A percentile compares a stretch with the other conserved stretches of the same genome.
Conservation (phyloP, 805 yeast genomes). For the Hanseniaspora osmophila region DNA sequence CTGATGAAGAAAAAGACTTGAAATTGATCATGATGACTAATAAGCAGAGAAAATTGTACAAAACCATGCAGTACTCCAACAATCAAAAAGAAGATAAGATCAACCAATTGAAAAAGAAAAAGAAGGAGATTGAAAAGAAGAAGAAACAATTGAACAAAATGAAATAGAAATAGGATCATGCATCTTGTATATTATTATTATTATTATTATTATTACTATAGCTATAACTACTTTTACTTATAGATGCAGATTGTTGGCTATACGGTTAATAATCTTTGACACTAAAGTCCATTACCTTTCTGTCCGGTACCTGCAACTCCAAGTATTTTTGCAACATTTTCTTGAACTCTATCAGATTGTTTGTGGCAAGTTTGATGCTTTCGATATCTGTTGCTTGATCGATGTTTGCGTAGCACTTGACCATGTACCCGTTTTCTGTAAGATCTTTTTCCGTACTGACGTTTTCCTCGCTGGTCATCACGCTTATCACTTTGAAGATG, state of each 20-base stretch:
- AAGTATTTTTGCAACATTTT: conserved; percentile 55
- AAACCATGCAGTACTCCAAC: conserved; percentile 86
- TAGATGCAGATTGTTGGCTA: no score
- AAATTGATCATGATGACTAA: conserved; percentile 95
- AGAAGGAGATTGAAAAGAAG: conserved; percentile 53
- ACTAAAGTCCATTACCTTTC: conserved; percentile 71
- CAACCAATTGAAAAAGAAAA: conserved; percentile 54
- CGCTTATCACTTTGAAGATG: conserved; percentile 48
- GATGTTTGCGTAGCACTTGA: conserved; percentile 59
- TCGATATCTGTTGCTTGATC: conserved; percentile 65
- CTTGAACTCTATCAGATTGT: conserved; percentile 47
- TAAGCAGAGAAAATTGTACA: conserved; percentile 86
- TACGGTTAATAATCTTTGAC: conserved; percentile 16
- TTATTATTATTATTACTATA: no score
- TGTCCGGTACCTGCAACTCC: conserved; percentile 58
- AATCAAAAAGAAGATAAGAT: conserved; percentile 68
- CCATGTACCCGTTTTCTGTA: conserved; percentile 39
- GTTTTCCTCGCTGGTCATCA: conserved; percentile 8
- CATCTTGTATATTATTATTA: neutral
- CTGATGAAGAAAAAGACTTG: conserved; percentile 68
- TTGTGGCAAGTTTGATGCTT: conserved; percentile 48
- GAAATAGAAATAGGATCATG: conserved; percentile 3
- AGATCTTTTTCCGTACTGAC: conserved; percentile 29
- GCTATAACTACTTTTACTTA: no score
- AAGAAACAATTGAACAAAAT: conserved; percentile 30